phyloP scores from a whole-genome alignment of 495 filamentous ascomycete species.

The Bathelium albidoporum region DNA sequence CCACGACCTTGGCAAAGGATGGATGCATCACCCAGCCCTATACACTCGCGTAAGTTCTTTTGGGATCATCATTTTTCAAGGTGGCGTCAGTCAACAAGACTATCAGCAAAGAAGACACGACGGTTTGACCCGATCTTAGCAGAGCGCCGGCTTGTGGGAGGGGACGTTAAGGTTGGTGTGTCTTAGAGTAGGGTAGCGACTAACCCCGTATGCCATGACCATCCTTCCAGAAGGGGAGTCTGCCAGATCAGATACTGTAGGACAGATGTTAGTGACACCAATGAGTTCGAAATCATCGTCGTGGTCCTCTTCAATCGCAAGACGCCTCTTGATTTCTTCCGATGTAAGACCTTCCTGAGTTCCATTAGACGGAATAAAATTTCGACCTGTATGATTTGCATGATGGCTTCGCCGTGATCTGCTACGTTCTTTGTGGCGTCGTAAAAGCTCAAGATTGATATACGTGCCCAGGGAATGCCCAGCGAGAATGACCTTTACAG shows the following conservation, averaged over 20 bases:
- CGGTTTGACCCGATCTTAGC: too few relatives aligned
- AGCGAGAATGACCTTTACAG: slow-evolving; percentile 55
- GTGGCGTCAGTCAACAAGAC: too few relatives aligned
- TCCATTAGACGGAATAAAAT: too few relatives aligned
- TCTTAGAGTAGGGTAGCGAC: not conserved
- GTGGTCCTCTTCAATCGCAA: not conserved
- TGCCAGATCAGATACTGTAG: slow-evolving; percentile 26
- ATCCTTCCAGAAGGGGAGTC: slow-evolving; percentile 22
- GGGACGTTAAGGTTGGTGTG: too few relatives aligned
- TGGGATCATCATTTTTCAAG: too few relatives aligned
- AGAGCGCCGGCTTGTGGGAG: too few relatives aligned
- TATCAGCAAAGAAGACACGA: too few relatives aligned
- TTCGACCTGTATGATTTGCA: too few relatives aligned
- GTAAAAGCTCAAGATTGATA: slow-evolving; percentile 24
- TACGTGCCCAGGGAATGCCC: slow-evolving; percentile 32
- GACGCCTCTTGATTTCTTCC: not conserved
- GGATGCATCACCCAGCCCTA: slow-evolving; percentile 9
- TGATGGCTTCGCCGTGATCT: too few relatives aligned
- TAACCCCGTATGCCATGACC: not conserved
- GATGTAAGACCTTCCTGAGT: not conserved
- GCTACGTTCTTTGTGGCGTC: slow-evolving; percentile 5
- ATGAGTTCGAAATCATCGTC: slow-evolving; percentile 12
- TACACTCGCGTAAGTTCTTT: too few relatives aligned
- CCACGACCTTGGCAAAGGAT: not conserved
- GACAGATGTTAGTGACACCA: slow-evolving; percentile 26